Conservation (phyloP, 1,139 yeast species). For the Pichiaceae sp. region DNA sequence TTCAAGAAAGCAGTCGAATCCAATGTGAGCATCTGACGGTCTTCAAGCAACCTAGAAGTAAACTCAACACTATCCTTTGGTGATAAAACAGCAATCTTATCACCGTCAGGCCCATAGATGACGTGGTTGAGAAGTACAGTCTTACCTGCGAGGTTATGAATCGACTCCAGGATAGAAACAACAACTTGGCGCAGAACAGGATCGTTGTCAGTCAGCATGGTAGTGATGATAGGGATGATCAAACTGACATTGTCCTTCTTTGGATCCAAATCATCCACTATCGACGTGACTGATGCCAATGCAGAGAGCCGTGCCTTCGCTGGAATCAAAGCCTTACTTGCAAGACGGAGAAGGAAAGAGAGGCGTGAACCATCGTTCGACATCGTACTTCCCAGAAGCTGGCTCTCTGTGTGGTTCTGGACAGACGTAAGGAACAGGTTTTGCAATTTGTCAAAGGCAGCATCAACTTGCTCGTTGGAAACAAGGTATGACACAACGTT, state of each 20-base stretch:
- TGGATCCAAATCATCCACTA: conserved; percentile 27
- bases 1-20: conserved; percentile 36
- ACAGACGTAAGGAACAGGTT: conserved; percentile 35
- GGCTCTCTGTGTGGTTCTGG: conserved; percentile 19
- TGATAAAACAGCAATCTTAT: conserved; percentile 45
- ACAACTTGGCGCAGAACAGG: conserved; percentile 30
- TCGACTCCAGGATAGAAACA: conserved; percentile 23
- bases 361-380: conserved; percentile 19
- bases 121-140: conserved; percentile 31
- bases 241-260: conserved; percentile 24
- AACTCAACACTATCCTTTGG: conserved; percentile 56
- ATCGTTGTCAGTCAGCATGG: conserved; percentile 31
- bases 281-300: conserved; percentile 30
- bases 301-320: conserved; percentile 42
- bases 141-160: conserved; percentile 30
- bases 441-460: conserved; percentile 35
- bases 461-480: conserved; percentile 25
- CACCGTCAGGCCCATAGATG: conserved; percentile 36
- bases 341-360: conserved; percentile 51
- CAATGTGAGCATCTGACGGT: conserved; percentile 31
- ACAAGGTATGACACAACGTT: conserved; percentile 31
- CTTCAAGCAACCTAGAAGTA: conserved; percentile 33
- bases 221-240: conserved; percentile 33
- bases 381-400: conserved; percentile 28
- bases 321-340: conserved; percentile 52